Conservation (phyloP, 129 eudicot genomes). For the Chrysanthemum seticuspe region DNA sequence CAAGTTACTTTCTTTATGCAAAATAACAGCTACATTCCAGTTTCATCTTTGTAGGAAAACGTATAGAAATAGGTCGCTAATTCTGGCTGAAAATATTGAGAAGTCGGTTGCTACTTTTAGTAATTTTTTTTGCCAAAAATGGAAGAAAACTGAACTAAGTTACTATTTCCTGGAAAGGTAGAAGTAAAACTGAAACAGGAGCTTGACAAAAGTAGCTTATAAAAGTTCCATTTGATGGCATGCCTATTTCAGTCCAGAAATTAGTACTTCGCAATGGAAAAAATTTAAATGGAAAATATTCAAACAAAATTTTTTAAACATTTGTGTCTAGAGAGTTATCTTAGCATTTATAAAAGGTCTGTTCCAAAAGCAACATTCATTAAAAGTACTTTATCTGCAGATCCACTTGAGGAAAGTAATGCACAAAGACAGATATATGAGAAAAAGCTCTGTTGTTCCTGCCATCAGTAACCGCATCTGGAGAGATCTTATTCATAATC, state of each 20-base stretch:
- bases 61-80: not conserved
- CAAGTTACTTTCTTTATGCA: constrained; percentile 9
- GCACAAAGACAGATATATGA: constrained; percentile 92
- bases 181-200: not conserved
- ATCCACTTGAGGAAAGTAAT: constrained; percentile 88
- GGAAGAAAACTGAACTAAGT: not conserved
- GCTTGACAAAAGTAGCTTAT: constrained; percentile 8
- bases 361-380: no score
- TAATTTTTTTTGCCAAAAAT: not conserved
- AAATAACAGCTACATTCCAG: not conserved
- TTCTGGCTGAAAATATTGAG: not conserved
- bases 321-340: not conserved
- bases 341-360: constrained; percentile 7
- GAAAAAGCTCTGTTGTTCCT: constrained; percentile 87
- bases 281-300: not conserved
- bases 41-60: not conserved
- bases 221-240: not conserved
- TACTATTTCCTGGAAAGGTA: not conserved
- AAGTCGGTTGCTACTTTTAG: not conserved
- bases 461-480: constrained; percentile 84
- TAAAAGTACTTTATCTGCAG: constrained; percentile 35
- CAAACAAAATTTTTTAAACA: not conserved
- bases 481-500: constrained; percentile 96
- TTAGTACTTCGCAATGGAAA: not conserved
- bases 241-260: not conserved